phyloP scores from a whole-genome alignment of 768 basidiomycete species.

The Lentinula lateritia region DNA sequence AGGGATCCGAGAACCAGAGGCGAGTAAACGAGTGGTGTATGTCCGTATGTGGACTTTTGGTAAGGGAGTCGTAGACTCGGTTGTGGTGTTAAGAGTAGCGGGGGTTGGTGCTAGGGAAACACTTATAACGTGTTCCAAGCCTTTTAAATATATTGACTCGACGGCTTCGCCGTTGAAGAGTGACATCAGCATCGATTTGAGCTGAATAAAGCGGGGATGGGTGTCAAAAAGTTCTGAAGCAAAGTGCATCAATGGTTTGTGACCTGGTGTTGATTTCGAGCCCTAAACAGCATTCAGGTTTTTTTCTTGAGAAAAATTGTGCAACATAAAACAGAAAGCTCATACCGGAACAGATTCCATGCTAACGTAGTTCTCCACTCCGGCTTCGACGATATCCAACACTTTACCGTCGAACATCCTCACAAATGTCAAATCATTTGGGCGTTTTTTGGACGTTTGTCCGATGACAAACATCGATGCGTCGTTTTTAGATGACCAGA shows the following conservation, averaged over 20 bases:
- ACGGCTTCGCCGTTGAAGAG: constrained; percentile 88
- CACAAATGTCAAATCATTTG: constrained; percentile 79
- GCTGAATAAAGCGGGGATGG: constrained; percentile 85
- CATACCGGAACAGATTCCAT: constrained; percentile 85
- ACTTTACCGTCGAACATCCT: constrained; percentile 83
- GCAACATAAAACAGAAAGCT: background rate
- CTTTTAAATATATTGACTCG: constrained; percentile 77
- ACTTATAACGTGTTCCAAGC: constrained; percentile 85
- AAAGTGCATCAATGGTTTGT: constrained; percentile 92
- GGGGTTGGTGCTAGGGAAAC: constrained; percentile 69
- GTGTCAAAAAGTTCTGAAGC: constrained; percentile 93
- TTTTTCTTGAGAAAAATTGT: background rate
- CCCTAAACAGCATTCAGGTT: constrained; percentile 32
- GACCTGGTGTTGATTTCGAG: constrained; percentile 87
- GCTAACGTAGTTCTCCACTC: constrained; percentile 72
- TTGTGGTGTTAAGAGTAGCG: constrained; percentile 40
- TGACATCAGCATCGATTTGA: constrained; percentile 87
- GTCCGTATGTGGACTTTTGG: constrained; percentile 88
- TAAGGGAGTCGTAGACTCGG: constrained; percentile 41
- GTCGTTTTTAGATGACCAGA: constrained; percentile 94
- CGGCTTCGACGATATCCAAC: constrained; percentile 93
- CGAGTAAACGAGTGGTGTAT: constrained; percentile 63
- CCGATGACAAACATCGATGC: constrained; percentile 88
- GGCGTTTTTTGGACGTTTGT: constrained; percentile 91
- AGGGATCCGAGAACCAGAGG: constrained; percentile 71